These are phyloP conservation scores for Botrytis cinerea DNA, from an alignment of 2,329 filamentous ascomycete genomes.

Conservation along the genomic window DNA sequence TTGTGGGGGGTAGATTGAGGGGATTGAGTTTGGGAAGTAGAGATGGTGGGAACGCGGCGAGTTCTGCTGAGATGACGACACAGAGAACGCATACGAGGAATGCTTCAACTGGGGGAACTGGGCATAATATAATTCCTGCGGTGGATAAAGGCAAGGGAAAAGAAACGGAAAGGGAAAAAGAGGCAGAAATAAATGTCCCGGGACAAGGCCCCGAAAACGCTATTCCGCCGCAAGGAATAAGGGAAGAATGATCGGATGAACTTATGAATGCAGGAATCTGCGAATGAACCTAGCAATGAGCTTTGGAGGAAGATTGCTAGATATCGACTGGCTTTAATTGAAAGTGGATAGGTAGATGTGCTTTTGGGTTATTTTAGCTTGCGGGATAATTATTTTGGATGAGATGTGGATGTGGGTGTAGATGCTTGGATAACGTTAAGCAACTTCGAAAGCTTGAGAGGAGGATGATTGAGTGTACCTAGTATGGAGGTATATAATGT, in stretches of 20 bases:
- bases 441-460: background rate
- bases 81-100: background rate
- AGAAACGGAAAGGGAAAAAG: background rate
- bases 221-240: background rate
- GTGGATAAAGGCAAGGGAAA: background rate
- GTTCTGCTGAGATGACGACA: too few relatives aligned
- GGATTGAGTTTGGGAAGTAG: background rate
- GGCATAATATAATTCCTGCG: background rate
- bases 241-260: background rate
- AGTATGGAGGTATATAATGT: background rate
- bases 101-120: background rate
- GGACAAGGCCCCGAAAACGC: background rate
- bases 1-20: slow-evolving; percentile 2
- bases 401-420: background rate
- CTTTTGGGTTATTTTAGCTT: background rate
- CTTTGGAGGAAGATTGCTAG: background rate
- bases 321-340: background rate
- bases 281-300: background rate
- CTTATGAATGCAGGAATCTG: background rate
- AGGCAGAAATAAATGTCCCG: background rate
- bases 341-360: background rate
- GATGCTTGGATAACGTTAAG: background rate
- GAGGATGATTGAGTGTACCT: background rate
- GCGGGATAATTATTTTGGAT: background rate
- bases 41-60: background rate